Evolutionary conservation across 371 early-diverging fungal genomes (phyloP).

Genomic region (Lichtheimia ornata): DNA sequence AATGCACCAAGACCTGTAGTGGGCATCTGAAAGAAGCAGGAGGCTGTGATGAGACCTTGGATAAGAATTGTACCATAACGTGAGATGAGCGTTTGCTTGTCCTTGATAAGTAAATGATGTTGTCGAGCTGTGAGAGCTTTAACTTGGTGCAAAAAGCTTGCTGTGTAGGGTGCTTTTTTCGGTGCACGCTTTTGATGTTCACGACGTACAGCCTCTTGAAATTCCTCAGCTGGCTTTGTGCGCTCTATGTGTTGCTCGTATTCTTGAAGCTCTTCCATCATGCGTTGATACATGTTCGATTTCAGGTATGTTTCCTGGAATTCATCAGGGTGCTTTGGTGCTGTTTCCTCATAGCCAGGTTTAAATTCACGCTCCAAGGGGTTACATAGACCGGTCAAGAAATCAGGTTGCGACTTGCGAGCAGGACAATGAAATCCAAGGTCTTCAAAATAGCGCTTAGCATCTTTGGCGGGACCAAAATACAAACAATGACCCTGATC

Average conservation of each 20-base stretch:
- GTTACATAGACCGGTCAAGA: constrained; percentile 72
- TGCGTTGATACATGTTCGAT: constrained; percentile 42
- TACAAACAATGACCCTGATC: constrained; percentile 75
- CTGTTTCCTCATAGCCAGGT: constrained; percentile 53
- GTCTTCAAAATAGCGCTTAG: constrained; percentile 66
- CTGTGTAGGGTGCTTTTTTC: constrained; percentile 44
- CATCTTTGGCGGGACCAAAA: constrained; percentile 69
- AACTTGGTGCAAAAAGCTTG: constrained; percentile 53
- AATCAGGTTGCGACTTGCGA: constrained; percentile 77
- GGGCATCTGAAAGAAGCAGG: constrained; percentile 63
- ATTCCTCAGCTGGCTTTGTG: constrained; percentile 30
- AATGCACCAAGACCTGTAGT: constrained; percentile 57
- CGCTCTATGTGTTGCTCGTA: constrained; percentile 12
- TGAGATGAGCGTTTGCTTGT: constrained; percentile 42
- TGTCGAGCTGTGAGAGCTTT: constrained; percentile 49
- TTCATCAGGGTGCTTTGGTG: constrained; percentile 44
- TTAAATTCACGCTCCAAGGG: constrained; percentile 59
- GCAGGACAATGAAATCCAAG: constrained; percentile 70
- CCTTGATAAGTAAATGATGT: constrained; percentile 48
- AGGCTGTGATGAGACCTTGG: constrained; percentile 68
- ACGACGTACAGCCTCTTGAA: constrained; percentile 41
- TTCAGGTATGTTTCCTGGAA: constrained; percentile 49
- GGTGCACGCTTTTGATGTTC: constrained; percentile 42
- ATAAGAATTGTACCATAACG: constrained; percentile 57
- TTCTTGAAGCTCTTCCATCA: constrained; percentile 24